phyloP scores from a whole-genome alignment of 2,329 filamentous ascomycete species.

The Pyricularia pennisetigena region DNA sequence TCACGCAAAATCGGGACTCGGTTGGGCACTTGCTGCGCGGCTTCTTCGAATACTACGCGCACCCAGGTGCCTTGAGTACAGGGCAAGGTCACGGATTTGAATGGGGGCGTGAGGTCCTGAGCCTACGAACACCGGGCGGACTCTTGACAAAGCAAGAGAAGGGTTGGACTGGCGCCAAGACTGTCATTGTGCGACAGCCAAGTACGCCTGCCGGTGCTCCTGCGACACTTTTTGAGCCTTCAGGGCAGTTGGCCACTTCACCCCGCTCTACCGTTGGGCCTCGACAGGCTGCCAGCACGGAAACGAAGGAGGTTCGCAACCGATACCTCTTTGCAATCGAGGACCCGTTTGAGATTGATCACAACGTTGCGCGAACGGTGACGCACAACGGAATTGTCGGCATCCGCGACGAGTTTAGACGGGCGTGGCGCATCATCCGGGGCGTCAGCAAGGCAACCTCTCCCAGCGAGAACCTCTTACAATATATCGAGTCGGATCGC shows the following conservation, averaged over 20 bases:
- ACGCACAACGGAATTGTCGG: slow-evolving; percentile 72
- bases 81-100: slow-evolving; percentile 53
- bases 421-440: slow-evolving; percentile 65
- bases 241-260: slow-evolving; percentile 3
- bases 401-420: slow-evolving; percentile 75
- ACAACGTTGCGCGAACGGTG: slow-evolving; percentile 83
- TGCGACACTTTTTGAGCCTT: neutral
- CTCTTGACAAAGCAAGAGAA: slow-evolving; percentile 66
- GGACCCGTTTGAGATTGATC: slow-evolving; percentile 79
- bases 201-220: slow-evolving; percentile 7
- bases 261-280: slow-evolving; percentile 8
- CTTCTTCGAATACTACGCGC: slow-evolving; percentile 83
- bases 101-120: slow-evolving; percentile 74
- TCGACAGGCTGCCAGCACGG: slow-evolving; percentile 14
- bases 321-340: slow-evolving; percentile 85
- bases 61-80: slow-evolving; percentile 42
- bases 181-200: slow-evolving; percentile 41
- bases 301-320: slow-evolving; percentile 61
- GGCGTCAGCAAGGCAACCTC: slow-evolving; percentile 29
- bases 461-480: slow-evolving; percentile 37
- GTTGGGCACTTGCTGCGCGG: slow-evolving; percentile 65
- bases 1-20: slow-evolving; percentile 61
- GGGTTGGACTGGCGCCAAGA: slow-evolving; percentile 78
- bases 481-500: slow-evolving; percentile 33
- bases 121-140: slow-evolving; percentile 62